These are phyloP conservation scores for Beauveria sp. DNA, from an alignment of 2,329 filamentous ascomycete genomes.

Conservation along the genomic window DNA sequence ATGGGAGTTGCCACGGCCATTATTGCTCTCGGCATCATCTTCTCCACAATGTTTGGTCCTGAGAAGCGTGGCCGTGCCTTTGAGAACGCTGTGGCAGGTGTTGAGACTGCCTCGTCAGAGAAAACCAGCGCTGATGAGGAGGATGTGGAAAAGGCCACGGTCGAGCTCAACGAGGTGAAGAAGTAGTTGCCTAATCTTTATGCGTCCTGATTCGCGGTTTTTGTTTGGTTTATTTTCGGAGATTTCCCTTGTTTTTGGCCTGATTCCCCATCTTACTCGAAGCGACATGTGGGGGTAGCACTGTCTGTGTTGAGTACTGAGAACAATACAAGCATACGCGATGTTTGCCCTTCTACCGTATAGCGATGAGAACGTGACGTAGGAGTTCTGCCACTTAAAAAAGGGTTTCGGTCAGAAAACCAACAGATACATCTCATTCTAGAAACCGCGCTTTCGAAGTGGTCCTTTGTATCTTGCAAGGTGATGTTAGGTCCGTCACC, in stretches of 20 bases:
- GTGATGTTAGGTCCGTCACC: too few relatives aligned
- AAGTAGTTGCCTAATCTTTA: not conserved
- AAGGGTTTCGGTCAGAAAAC: too few relatives aligned
- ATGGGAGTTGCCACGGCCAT: constrained; percentile 75
- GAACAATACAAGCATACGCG: not conserved
- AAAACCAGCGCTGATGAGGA: constrained; percentile 21
- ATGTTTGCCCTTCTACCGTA: too few relatives aligned
- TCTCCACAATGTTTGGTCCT: constrained; percentile 62
- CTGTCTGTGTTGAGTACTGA: not conserved
- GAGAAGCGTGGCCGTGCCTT: constrained; percentile 68
- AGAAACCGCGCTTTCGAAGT: too few relatives aligned
- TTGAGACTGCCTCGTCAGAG: constrained; percentile 18
- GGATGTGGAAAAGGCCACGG: constrained; percentile 24
- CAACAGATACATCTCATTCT: too few relatives aligned
- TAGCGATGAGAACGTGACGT: too few relatives aligned
- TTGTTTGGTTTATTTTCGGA: not conserved
- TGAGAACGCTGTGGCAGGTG: constrained; percentile 44
- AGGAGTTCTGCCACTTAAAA: too few relatives aligned
- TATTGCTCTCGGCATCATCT: constrained; percentile 60
- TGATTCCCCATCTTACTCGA: not conserved
- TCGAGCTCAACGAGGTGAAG: constrained; percentile 10
- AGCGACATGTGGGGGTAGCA: not conserved
- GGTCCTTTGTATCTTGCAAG: too few relatives aligned
- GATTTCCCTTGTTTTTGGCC: not conserved
- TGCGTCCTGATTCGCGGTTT: not conserved